These are phyloP conservation scores for Thelonectria olida DNA, from an alignment of 2,329 filamentous ascomycete species.

Conservation along the genomic window DNA sequence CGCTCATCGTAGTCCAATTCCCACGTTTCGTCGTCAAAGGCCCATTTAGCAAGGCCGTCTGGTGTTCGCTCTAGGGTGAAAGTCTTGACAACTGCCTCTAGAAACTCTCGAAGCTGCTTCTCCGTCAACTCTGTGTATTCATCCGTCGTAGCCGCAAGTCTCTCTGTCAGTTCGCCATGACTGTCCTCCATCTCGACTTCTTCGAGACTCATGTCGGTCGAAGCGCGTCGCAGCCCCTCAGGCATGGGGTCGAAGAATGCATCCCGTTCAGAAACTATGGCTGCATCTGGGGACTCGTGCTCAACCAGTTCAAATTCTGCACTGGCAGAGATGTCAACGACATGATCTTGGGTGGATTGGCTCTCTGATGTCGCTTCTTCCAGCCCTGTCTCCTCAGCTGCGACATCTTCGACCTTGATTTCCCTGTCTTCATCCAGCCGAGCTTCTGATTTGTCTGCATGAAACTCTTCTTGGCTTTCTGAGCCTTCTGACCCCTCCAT, in stretches of 20 bases:
- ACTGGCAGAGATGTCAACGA: too few species aligned
- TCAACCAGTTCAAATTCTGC: too few species aligned
- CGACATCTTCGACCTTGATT: too few species aligned
- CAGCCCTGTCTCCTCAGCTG: too few species aligned
- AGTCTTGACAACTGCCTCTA: conserved; percentile 15
- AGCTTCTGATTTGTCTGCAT: too few species aligned
- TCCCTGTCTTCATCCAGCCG: too few species aligned
- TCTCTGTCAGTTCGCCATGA: neutral
- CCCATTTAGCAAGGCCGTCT: conserved; percentile 13
- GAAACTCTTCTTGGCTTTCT: too few species aligned
- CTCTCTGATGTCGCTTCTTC: too few species aligned
- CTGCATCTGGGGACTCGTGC: too few species aligned
- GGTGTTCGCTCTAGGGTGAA: conserved; percentile 16
- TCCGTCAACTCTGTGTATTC: conserved; percentile 20
- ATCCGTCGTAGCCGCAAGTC: neutral
- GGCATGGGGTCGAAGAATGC: neutral
- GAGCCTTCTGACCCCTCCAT: too few species aligned
- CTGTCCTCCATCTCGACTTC: neutral
- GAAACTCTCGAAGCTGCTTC: conserved; percentile 18
- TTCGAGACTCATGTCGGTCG: neutral
- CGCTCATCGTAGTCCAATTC: too few species aligned
- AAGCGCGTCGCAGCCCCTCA: neutral
- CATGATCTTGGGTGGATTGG: too few species aligned
- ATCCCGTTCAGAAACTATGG: neutral
- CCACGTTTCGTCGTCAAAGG: conserved; percentile 9